These are phyloP conservation scores for Backusella morwellensis DNA, from an alignment of 192 early-diverging fungal species.

Conservation along the genomic window DNA sequence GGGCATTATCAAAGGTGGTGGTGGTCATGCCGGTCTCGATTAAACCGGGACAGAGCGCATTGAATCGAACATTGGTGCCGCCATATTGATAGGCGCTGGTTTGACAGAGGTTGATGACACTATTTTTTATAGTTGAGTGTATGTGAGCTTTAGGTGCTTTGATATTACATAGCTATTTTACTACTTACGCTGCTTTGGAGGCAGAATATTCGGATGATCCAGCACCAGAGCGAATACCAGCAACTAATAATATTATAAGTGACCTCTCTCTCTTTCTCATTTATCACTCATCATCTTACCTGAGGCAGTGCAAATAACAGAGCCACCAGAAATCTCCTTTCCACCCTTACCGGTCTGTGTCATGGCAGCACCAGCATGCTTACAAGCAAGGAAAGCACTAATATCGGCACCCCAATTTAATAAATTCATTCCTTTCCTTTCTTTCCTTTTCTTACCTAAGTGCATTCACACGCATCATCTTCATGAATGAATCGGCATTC, in stretches of 20 bases:
- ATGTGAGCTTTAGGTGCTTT: too few relatives aligned
- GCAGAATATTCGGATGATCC: conserved; percentile 51
- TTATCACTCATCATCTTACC: conserved; percentile 19
- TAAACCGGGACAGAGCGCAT: conserved; percentile 51
- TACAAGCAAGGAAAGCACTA: conserved; percentile 49
- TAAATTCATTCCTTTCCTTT: not conserved
- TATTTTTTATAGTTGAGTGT: not conserved
- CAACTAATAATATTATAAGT: conserved; percentile 23
- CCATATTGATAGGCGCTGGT: conserved; percentile 36
- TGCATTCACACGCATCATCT: conserved; percentile 41
- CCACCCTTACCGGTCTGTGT: conserved; percentile 36
- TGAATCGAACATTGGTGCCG: conserved; percentile 45
- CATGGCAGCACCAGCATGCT: conserved; percentile 44
- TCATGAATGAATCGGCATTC: conserved; percentile 33
- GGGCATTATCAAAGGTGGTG: conserved; percentile 41
- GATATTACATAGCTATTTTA: not conserved
- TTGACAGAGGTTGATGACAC: conserved; percentile 44
- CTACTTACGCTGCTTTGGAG: conserved; percentile 46
- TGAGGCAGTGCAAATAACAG: conserved; percentile 53
- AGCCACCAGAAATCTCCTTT: conserved; percentile 42
- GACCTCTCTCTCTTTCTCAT: not conserved
- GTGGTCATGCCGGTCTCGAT: conserved; percentile 56
- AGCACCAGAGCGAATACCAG: conserved; percentile 48
- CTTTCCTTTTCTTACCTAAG: conserved; percentile 33
- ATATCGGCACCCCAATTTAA: not conserved